Evolutionary conservation across 1,284 basidiomycete species (phyloP), one percentile per base, ranked within the genome.

Genomic region (Cystobasidium slooffiae): DNA sequence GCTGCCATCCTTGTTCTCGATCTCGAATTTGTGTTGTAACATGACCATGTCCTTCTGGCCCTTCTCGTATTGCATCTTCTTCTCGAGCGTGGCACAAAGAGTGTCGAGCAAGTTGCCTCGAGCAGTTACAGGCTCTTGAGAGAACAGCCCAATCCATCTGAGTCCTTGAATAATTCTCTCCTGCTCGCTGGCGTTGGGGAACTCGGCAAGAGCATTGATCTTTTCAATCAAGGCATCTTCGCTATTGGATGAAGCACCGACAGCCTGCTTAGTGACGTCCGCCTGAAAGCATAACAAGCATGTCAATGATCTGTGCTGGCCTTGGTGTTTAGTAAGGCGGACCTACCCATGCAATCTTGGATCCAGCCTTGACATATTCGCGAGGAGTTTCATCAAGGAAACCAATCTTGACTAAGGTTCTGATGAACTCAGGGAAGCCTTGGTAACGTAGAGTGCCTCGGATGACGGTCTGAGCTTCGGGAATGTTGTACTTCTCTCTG

Each of bases 341-440:
- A 75, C 77, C 43, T 63, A 77, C 77, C 93, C 93, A 97, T 1
- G 89, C 82, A 18, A 82, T 78, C 56, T 80, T 75, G 47, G 87
- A 87, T 56, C 88, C 88, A 59, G 86, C 86, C 76, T 80, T 78
- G 69, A 97, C 85, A 89, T 91, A 97, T 20, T 88, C 88, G 85
- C 94, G 91, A 78, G 86, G 85, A 41, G 84, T 84, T 78, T 90
- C 88, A 81, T 93, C 88, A 76, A 99, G 85, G 88, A 92, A 96
- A 39, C 94, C 94, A 68, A 97, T 85, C 81, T 92, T 86, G 64
- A 97, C 94, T 77, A 97, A 88, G 6, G 90, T 89, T 80, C 88
- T 89, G 83, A 99, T 90, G 83, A 99, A 97, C 83, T 93, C 91
- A n/a, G 94, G 94, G 92, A 98, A 98, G 75, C 95, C 95, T 82